phyloP scores from a whole-genome alignment of 129 eudicot species.

The Gnaphalium uliginosum region DNA sequence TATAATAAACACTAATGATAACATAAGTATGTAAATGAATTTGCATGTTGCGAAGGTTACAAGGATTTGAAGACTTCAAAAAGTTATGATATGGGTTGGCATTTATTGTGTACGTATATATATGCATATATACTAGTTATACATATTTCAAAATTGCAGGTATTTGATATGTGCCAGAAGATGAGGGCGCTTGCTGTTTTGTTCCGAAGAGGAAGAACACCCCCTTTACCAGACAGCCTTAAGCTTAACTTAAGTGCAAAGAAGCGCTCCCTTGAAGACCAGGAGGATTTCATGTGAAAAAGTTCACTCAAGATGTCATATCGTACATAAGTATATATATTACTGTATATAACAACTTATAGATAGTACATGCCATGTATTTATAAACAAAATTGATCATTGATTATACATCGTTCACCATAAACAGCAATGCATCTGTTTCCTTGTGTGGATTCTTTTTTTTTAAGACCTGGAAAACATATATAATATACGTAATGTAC shows the following conservation, averaged over 20 bases:
- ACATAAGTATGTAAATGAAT: neutral
- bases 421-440: neutral
- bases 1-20: too few species aligned
- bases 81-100: neutral
- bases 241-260: conserved; percentile 84
- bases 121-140: neutral
- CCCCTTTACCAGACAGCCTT: conserved; percentile 91
- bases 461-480: neutral
- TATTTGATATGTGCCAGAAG: conserved; percentile 82
- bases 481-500: neutral
- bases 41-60: neutral
- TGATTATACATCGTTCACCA: conserved; percentile 1
- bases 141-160: conserved; percentile 45
- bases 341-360: conserved; percentile 27
- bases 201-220: conserved; percentile 88
- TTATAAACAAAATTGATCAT: conserved; percentile 7
- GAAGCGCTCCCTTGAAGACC: conserved; percentile 94
- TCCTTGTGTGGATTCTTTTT: neutral
- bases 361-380: neutral
- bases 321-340: conserved; percentile 11
- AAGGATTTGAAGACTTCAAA: neutral
- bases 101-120: too few species aligned
- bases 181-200: conserved; percentile 92
- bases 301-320: neutral
- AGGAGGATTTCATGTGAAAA: conserved; percentile 41